A percentile compares a stretch with the other conserved stretches of the same genome.
Evolutionary conservation across 169 alveolate species (phyloP).

Genomic region (Eimeria brunetti): DNA sequence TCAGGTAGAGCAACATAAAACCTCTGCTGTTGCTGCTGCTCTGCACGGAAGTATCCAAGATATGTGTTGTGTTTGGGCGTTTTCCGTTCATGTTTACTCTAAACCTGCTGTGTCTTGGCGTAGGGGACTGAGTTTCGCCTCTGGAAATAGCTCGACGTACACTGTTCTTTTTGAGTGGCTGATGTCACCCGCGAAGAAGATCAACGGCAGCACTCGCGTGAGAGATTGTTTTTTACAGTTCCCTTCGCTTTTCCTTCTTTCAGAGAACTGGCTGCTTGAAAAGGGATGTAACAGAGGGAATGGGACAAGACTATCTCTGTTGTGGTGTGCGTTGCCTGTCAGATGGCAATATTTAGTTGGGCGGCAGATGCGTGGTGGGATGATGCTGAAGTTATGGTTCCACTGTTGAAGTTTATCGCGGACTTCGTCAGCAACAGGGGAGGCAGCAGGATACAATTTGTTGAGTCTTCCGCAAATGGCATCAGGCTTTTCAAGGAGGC

Average conservation of each 20-base stretch:
- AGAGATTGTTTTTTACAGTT: not conserved
- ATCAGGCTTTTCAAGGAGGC: constrained; percentile 93
- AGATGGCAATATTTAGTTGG: constrained; percentile 87
- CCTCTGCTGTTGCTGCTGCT: not conserved
- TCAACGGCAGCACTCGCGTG: constrained; percentile 72
- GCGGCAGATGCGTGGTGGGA: constrained; percentile 94
- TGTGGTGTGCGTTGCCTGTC: constrained; percentile 9
- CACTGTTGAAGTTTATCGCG: constrained; percentile 93
- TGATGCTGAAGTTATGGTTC: constrained; percentile 93
- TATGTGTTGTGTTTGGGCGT: not conserved
- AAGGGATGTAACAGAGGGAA: not conserved
- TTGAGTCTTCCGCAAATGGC: constrained; percentile 95
- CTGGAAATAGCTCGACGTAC: constrained; percentile 61
- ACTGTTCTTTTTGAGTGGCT: constrained; percentile 63
- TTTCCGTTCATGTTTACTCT: not conserved
- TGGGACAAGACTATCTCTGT: not conserved
- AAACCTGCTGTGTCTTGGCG: constrained; percentile 7
- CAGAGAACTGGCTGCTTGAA: not conserved
- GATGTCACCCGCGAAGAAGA: constrained; percentile 61
- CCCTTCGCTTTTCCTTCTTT: not conserved
- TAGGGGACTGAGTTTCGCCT: constrained; percentile 62
- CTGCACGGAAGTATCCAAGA: not conserved
- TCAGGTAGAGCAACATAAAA: constrained; percentile 87
- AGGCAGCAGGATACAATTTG: constrained; percentile 94
- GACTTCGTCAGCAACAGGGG: constrained; percentile 86